phyloP scores from a whole-genome alignment of 1,284 basidiomycete genomes.

The Ustilago sp. region DNA sequence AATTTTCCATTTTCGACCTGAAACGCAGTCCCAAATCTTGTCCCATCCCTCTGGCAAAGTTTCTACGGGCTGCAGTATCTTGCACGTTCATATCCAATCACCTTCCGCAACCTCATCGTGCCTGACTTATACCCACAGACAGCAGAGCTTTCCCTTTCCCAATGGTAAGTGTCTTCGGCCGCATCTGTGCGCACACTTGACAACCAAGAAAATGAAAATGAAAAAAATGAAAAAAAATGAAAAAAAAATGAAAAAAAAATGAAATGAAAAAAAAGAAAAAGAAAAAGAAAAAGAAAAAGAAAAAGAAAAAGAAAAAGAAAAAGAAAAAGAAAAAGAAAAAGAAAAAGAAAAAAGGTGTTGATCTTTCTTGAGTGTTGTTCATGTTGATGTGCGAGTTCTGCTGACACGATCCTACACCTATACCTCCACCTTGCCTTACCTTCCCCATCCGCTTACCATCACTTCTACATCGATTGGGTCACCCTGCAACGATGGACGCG shows the following conservation, averaged over 20 bases:
- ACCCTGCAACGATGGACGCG: conserved; percentile 16
- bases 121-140: background rate
- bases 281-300: too few relatives aligned
- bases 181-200: background rate
- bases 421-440: background rate
- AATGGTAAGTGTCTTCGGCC: conserved; percentile 15
- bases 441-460: background rate
- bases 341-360: conserved; percentile 18
- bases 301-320: too few relatives aligned
- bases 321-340: too few relatives aligned
- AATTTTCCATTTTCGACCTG: too few relatives aligned
- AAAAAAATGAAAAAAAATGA: too few relatives aligned
- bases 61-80: conserved; percentile 22
- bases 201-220: background rate
- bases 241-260: too few relatives aligned
- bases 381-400: background rate
- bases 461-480: background rate
- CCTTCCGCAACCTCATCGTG: background rate
- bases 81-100: conserved; percentile 9
- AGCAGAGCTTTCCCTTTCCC: background rate
- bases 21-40: background rate
- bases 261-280: too few relatives aligned
- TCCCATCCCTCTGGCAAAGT: conserved; percentile 9
- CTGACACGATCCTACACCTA: conserved; percentile 4
- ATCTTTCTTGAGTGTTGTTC: conserved; percentile 5